A percentile compares a stretch with the other conserved stretches of the same genome.
Conservation (phyloP, 2,329 filamentous ascomycete genomes). For the Fonsecaea monophora region DNA sequence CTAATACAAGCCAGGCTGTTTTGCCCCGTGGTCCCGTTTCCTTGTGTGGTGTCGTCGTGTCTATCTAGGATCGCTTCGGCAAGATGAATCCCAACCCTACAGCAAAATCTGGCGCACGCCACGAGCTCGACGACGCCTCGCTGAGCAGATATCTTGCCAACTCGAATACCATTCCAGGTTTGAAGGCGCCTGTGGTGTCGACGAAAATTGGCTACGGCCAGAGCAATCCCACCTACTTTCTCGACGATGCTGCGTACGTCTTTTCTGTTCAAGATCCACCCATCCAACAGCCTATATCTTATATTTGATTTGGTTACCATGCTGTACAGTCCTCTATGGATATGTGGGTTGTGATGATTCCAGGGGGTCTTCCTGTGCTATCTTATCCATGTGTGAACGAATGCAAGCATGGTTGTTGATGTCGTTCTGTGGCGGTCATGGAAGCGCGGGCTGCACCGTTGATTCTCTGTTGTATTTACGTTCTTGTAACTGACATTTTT, state of each 20-base stretch:
- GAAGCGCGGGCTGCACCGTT: not conserved
- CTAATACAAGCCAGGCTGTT: not conserved
- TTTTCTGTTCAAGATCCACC: not conserved
- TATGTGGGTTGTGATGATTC: too few species aligned
- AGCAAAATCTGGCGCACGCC: slow-evolving; percentile 17
- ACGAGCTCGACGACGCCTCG: slow-evolving; percentile 28
- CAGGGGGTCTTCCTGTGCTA: too few species aligned
- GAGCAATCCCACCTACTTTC: slow-evolving; percentile 35
- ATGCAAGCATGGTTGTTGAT: not conserved
- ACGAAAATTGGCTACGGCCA: slow-evolving; percentile 36
- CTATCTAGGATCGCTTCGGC: not conserved
- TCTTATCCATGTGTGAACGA: not conserved
- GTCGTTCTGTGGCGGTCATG: not conserved
- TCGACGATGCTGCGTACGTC: slow-evolving; percentile 34
- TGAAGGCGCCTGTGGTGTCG: slow-evolving; percentile 28
- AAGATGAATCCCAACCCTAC: slow-evolving; percentile 20
- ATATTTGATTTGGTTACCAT: not conserved
- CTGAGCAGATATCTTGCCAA: slow-evolving; percentile 27
- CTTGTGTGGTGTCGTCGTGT: not conserved
- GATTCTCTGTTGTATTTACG: not conserved
- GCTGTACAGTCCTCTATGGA: not conserved
- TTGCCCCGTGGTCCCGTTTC: not conserved
- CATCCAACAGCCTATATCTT: not conserved
- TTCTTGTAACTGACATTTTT: not conserved
- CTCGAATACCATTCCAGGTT: slow-evolving; percentile 23